Evolutionary conservation across 2,329 filamentous ascomycete genomes (phyloP), one percentile per base, ranked within the genome.

Genomic region (Alternaria sp.): DNA sequence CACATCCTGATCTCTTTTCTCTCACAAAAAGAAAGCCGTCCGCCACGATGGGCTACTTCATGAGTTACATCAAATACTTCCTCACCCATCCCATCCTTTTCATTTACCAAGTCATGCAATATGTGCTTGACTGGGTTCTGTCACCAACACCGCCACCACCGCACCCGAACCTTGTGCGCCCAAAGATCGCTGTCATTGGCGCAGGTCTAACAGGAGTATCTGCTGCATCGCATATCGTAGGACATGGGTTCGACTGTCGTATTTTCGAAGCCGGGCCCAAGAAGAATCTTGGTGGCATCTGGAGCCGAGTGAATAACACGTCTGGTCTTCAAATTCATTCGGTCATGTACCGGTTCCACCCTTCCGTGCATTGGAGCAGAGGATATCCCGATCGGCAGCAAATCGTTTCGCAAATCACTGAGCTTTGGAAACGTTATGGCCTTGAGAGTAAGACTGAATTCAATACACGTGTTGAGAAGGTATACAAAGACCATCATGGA

Each of bases 291-390:
- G 91, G 91, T 14, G 91, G 91, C 0, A 94, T 94, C 33, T 94
- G 91, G 91, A 91, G 87, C 71, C 84, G 85, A 76, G 90, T 95
- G 39, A 94, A 95, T 79, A 90, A 90, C 51, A 93, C 90, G 0
- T 93, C 90, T 0, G 87, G 90, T 14, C 83, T 96, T 0, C 91
- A 95, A 71, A 93, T 96, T 23, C 91, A 96, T 74, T 91, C 88
- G 21, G 76, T 93, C 57, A 95, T 95, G 91, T 96, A 94, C 76
- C 86, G 92, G 23, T 96, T 96, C 74, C 90, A 94, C 66, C 92
- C 92, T 0, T 90, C 89, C 0, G 86, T 96, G 1, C 82, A 85
- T 60, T 96, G 90, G 87, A 81, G 85, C 33, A 80, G 83, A 29
- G 90, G 90, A n/a, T 96, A 96, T 70, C 92, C 92, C 0, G 84